Conservation (phyloP, 2,329 filamentous ascomycete species). For the Penicillium sp. region DNA sequence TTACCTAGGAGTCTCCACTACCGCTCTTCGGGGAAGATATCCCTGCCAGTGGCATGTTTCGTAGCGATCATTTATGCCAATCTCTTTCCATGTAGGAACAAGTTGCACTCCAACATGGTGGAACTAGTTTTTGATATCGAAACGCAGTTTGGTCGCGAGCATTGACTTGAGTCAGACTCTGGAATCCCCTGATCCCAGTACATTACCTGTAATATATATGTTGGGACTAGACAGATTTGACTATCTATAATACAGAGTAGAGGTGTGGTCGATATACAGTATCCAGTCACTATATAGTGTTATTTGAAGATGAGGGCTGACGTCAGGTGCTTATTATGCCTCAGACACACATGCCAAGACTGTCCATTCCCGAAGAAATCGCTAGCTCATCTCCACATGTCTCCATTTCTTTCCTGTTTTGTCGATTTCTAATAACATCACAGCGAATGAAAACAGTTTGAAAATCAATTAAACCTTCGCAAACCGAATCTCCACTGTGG, state of each 20-base stretch:
- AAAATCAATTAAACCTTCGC: not conserved
- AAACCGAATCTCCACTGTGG: not conserved
- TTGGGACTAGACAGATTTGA: not conserved
- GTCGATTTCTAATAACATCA: not conserved
- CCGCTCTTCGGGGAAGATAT: not conserved
- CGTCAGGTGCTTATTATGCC: slow-evolving; percentile 14
- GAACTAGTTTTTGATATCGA: not conserved
- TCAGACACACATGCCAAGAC: slow-evolving; percentile 2
- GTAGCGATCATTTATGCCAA: not conserved
- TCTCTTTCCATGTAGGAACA: not conserved
- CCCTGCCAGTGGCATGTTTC: not conserved
- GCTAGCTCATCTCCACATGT: not conserved
- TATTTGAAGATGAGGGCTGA: slow-evolving; percentile 10
- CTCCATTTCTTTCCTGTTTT: not conserved
- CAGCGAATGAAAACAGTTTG: not conserved
- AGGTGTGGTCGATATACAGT: not conserved
- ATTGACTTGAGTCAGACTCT: not conserved
- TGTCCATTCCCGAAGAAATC: not conserved
- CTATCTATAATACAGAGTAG: not conserved
- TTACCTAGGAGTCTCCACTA: not conserved
- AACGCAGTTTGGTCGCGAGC: not conserved
- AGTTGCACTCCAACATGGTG: not conserved
- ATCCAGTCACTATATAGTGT: not conserved
- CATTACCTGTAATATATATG: too few relatives aligned
- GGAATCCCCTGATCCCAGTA: not conserved